These are phyloP conservation scores for Fusarium sp. DNA, from an alignment of 2,329 filamentous ascomycete genomes.

Conservation along the genomic window DNA sequence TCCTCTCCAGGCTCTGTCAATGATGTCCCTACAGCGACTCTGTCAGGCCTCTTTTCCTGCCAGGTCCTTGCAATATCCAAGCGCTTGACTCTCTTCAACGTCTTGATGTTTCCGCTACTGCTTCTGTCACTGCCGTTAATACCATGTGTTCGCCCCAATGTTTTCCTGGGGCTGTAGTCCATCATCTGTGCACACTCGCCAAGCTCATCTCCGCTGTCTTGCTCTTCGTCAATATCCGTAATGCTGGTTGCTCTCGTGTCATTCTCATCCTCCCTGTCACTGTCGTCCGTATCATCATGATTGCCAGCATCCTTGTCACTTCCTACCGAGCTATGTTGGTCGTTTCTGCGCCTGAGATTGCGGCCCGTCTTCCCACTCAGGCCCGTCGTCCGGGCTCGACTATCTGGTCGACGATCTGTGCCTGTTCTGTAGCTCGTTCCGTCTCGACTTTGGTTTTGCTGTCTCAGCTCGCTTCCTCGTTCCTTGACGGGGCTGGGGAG, in stretches of 20 bases:
- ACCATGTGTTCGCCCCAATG: not conserved
- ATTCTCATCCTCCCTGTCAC: constrained; percentile 7
- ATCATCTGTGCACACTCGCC: constrained; percentile 11
- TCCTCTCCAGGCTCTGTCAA: constrained; percentile 6
- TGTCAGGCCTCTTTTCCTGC: constrained; percentile 15
- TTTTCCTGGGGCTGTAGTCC: not conserved
- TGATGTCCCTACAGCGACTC: constrained; percentile 19
- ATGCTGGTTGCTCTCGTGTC: constrained; percentile 29
- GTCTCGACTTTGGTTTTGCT: constrained; percentile 4
- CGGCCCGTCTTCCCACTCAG: constrained; percentile 13
- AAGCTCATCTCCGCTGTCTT: constrained; percentile 41
- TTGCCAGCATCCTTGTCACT: constrained; percentile 19
- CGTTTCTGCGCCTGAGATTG: not conserved
- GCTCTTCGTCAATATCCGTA: constrained; percentile 11
- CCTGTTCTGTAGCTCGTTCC: constrained; percentile 9
- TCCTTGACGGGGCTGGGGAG: constrained; percentile 32
- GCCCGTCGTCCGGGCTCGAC: constrained; percentile 12
- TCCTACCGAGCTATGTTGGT: constrained; percentile 9
- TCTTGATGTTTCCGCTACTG: not conserved
- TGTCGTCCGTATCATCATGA: constrained; percentile 15
- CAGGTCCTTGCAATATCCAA: constrained; percentile 22
- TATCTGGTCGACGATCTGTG: constrained; percentile 22
- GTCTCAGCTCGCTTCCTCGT: constrained; percentile 16
- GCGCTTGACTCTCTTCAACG: constrained; percentile 29
- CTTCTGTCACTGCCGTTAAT: not conserved